These are phyloP conservation scores for Gymnopus androsaceus DNA, from an alignment of 1,284 basidiomycete species.

Conservation along the genomic window DNA sequence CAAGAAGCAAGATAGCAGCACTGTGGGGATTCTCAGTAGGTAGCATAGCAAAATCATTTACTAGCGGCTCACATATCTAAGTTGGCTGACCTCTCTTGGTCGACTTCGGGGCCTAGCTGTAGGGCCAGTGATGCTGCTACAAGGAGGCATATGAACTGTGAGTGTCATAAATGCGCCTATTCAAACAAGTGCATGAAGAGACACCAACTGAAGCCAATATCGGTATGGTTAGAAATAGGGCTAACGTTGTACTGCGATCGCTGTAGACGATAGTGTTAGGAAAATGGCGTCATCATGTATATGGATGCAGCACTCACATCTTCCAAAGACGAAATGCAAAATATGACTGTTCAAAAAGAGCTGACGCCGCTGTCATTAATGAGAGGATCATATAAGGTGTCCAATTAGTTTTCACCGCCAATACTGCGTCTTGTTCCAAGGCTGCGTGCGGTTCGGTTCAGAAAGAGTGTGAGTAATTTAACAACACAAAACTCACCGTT, in stretches of 20 bases:
- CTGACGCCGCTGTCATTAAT: not conserved
- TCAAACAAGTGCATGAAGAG: not conserved
- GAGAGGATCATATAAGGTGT: too few species aligned
- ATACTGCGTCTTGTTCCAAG: too few species aligned
- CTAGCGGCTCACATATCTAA: not conserved
- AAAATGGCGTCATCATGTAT: too few species aligned
- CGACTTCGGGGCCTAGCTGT: not conserved
- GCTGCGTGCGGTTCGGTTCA: too few species aligned
- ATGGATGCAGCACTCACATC: too few species aligned
- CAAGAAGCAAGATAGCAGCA: not conserved
- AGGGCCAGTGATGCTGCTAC: not conserved
- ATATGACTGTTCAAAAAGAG: not conserved
- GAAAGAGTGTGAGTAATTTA: too few species aligned
- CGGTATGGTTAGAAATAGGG: not conserved
- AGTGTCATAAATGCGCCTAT: too few species aligned
- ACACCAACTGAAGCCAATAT: not conserved
- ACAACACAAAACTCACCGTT: too few species aligned
- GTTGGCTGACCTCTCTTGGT: not conserved
- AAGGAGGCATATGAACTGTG: not conserved
- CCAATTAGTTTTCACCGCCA: too few species aligned
- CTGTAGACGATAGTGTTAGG: not conserved
- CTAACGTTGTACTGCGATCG: not conserved
- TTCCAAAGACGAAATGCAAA: constrained; percentile 3
- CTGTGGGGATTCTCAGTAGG: not conserved
- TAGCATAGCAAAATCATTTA: not conserved